These are phyloP conservation scores for Torulaspora globosa DNA, from an alignment of 1,139 yeast genomes.

Conservation along the genomic window DNA sequence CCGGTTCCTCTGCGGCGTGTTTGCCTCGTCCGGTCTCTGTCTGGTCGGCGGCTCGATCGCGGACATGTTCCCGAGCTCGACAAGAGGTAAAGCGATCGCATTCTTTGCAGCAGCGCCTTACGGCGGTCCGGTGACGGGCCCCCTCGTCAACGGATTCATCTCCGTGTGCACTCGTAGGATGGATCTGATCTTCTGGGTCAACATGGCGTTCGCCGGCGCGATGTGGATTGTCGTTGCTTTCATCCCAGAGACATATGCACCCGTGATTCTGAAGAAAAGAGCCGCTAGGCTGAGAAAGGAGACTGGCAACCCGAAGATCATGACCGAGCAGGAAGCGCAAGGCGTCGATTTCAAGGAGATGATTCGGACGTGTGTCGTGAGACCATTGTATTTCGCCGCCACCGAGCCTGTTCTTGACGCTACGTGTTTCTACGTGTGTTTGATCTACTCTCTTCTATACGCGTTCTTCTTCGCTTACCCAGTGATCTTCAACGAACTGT, in stretches of 20 bases:
- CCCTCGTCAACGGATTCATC: conserved; percentile 84
- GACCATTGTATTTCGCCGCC: conserved; percentile 70
- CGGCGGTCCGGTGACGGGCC: conserved; percentile 89
- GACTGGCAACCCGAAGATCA: conserved; percentile 74
- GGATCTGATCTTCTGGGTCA: conserved; percentile 80
- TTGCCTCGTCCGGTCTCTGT: conserved; percentile 76
- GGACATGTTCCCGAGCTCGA: conserved; percentile 72
- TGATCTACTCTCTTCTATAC: conserved; percentile 79
- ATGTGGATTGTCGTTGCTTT: conserved; percentile 62
- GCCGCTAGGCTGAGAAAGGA: conserved; percentile 69
- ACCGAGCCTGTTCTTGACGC: conserved; percentile 82
- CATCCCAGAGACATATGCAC: conserved; percentile 89
- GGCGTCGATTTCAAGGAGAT: conserved; percentile 64
- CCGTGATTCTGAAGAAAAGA: conserved; percentile 70
- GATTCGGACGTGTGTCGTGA: conserved; percentile 59
- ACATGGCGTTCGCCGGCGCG: conserved; percentile 85
- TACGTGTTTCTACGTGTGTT: conserved; percentile 79
- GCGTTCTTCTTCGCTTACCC: conserved; percentile 93
- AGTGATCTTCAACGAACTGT: conserved; percentile 62
- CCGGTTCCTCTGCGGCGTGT: conserved; percentile 83
- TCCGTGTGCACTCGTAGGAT: conserved; percentile 62
- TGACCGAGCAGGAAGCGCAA: conserved; percentile 88
- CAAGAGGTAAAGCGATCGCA: conserved; percentile 87
- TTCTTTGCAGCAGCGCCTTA: conserved; percentile 90
- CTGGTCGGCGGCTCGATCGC: conserved; percentile 89